phyloP scores from a whole-genome alignment of 2,329 filamentous ascomycete genomes.

The Aspergillus fructus region DNA sequence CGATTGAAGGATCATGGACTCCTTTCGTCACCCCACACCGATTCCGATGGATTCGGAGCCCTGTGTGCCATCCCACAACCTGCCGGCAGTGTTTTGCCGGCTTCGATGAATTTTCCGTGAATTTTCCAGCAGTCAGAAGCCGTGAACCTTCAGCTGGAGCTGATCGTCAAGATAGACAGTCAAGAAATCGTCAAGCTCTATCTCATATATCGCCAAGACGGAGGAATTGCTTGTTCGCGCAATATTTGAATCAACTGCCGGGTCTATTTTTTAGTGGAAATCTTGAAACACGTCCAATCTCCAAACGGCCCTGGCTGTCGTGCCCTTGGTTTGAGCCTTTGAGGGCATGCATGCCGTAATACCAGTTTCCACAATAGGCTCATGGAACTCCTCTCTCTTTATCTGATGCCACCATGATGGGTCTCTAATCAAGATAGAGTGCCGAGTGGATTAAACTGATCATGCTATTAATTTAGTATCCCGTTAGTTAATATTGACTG shows the following conservation, averaged over 20 bases:
- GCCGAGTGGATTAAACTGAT: not conserved
- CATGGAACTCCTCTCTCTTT: not conserved
- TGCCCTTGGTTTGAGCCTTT: not conserved
- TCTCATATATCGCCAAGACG: conserved; percentile 12
- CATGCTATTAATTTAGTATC: not conserved
- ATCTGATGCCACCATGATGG: conserved; percentile 2
- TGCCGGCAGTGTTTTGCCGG: not conserved
- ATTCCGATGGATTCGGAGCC: no score
- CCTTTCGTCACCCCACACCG: no score
- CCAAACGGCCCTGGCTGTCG: not conserved
- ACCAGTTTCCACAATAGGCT: not conserved
- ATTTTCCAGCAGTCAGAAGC: conserved; percentile 7
- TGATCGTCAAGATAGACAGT: not conserved
- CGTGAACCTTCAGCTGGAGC: not conserved
- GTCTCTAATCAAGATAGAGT: not conserved
- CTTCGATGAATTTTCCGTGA: not conserved
- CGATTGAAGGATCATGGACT: not conserved
- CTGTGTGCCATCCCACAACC: not conserved
- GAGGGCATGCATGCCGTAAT: not conserved
- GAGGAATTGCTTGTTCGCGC: conserved; percentile 15
- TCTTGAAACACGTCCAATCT: conserved; percentile 17
- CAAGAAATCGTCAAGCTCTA: not conserved
- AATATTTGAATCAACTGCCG: conserved; percentile 3
- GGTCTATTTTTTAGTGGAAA: conserved; percentile 3
- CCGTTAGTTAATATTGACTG: not conserved